These are phyloP conservation scores for Debaryomyces sp. DNA, from an alignment of 1,139 yeast genomes.

Conservation along the genomic window DNA sequence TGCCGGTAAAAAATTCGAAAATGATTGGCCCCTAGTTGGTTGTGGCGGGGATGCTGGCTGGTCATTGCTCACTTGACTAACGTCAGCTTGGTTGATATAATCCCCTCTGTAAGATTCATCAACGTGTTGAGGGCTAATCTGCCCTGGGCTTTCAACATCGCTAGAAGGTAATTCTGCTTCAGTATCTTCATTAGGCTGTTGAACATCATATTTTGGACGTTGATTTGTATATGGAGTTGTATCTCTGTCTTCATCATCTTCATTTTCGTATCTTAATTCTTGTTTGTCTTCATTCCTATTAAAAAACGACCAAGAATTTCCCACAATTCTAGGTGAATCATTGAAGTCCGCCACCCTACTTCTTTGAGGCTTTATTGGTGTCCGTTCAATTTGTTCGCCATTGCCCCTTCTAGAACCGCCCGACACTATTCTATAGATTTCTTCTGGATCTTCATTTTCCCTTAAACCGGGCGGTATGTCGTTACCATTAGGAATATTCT, in stretches of 20 bases:
- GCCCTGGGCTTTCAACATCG: neutral
- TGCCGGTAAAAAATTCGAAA: conserved; percentile 17
- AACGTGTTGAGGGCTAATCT: neutral
- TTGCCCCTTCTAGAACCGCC: conserved; percentile 3
- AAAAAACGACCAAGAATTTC: conserved; percentile 33
- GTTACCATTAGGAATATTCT: conserved; percentile 1
- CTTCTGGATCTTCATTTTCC: conserved; percentile 4
- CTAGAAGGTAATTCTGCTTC: neutral
- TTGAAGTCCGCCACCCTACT: conserved; percentile 9
- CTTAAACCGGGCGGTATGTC: neutral
- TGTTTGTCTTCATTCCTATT: conserved; percentile 23
- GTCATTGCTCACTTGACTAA: neutral
- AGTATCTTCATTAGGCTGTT: conserved; percentile 2
- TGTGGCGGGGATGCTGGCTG: conserved; percentile 4
- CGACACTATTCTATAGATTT: conserved; percentile 8
- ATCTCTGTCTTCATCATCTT: conserved; percentile 27
- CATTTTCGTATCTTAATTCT: conserved; percentile 29
- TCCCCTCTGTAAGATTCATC: neutral
- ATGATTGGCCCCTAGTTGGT: conserved; percentile 9
- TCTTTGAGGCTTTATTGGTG: neutral
- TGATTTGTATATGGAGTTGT: conserved; percentile 12
- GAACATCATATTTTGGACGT: neutral
- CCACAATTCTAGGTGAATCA: conserved; percentile 26
- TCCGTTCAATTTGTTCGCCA: conserved; percentile 5
- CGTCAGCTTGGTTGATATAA: neutral